Evolutionary conservation across 768 basidiomycete genomes (phyloP).

Genomic region (Macrocybe gigantea): DNA sequence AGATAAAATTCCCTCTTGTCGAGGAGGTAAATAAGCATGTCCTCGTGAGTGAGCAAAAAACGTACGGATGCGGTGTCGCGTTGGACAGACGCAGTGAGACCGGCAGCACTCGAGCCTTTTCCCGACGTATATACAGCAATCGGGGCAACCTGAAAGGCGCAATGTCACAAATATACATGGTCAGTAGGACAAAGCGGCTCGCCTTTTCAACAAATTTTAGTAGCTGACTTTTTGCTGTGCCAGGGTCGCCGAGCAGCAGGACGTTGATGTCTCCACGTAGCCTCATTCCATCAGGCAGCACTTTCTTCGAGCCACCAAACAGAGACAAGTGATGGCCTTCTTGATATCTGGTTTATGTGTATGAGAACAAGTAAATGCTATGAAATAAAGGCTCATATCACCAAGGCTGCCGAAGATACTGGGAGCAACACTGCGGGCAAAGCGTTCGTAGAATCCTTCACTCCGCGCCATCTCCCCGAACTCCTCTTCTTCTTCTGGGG

Average conservation of each 20-base stretch:
- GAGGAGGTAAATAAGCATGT: slow-evolving; percentile 2
- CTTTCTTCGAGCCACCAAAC: slow-evolving; percentile 96
- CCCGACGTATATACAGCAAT: slow-evolving; percentile 98
- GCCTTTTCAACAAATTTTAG: slow-evolving; percentile 99
- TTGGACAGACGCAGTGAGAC: slow-evolving; percentile 96
- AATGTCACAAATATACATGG: neutral
- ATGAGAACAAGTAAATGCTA: neutral
- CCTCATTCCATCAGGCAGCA: slow-evolving; percentile 95
- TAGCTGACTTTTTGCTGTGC: slow-evolving; percentile 96
- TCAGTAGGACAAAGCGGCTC: neutral
- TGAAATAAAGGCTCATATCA: slow-evolving; percentile 23
- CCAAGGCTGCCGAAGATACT: slow-evolving; percentile 96
- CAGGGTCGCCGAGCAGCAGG: slow-evolving; percentile 91
- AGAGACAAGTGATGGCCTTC: slow-evolving; percentile 94
- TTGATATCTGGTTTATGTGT: slow-evolving; percentile 73
- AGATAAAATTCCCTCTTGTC: slow-evolving; percentile 93
- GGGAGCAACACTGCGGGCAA: slow-evolving; percentile 90
- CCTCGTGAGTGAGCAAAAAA: slow-evolving; percentile 5
- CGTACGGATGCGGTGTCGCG: slow-evolving; percentile 85
- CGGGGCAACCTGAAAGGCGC: slow-evolving; percentile 69
- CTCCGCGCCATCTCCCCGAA: slow-evolving; percentile 87
- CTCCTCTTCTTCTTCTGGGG: slow-evolving; percentile 96
- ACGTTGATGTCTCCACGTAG: slow-evolving; percentile 98
- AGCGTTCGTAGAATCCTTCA: slow-evolving; percentile 88
- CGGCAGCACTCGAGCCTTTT: slow-evolving; percentile 97